Conservation (phyloP, 1,284 basidiomycete genomes). For the Tremellales sp. region DNA sequence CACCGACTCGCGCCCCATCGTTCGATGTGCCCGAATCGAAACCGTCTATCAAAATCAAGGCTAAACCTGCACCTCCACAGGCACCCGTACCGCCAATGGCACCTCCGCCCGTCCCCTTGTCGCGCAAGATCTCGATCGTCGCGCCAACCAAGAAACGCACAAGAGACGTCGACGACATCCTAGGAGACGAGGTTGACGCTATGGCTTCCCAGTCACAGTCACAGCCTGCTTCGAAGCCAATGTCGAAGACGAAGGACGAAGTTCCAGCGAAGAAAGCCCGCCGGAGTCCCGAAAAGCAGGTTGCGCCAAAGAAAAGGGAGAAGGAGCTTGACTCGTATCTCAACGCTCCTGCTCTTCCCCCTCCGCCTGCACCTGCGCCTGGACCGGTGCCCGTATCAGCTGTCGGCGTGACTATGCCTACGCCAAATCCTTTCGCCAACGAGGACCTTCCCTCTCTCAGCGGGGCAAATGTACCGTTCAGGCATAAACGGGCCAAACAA, state of each 20-base stretch:
- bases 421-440: neutral
- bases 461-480: conserved; percentile 52
- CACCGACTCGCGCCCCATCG: too few species aligned
- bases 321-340: neutral
- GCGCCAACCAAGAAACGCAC: conserved; percentile 12
- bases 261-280: neutral
- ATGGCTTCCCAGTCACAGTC: conserved; percentile 22
- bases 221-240: conserved; percentile 12
- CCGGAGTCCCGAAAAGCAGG: conserved; percentile 3
- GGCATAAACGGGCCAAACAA: conserved; percentile 73
- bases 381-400: neutral
- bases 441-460: neutral
- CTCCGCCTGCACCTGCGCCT: neutral
- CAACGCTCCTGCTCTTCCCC: neutral
- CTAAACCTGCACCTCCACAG: conserved; percentile 4
- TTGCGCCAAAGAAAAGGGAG: neutral
- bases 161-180: conserved; percentile 37
- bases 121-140: conserved; percentile 6
- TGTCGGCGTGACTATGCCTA: too few species aligned
- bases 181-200: conserved; percentile 44
- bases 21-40: neutral
- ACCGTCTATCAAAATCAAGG: too few species aligned
- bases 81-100: conserved; percentile 31
- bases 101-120: conserved; percentile 38
- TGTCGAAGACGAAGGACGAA: conserved; percentile 26